These are phyloP conservation scores for Papiliotrema nemorosa DNA, from an alignment of 1,284 basidiomycete species.

Conservation along the genomic window DNA sequence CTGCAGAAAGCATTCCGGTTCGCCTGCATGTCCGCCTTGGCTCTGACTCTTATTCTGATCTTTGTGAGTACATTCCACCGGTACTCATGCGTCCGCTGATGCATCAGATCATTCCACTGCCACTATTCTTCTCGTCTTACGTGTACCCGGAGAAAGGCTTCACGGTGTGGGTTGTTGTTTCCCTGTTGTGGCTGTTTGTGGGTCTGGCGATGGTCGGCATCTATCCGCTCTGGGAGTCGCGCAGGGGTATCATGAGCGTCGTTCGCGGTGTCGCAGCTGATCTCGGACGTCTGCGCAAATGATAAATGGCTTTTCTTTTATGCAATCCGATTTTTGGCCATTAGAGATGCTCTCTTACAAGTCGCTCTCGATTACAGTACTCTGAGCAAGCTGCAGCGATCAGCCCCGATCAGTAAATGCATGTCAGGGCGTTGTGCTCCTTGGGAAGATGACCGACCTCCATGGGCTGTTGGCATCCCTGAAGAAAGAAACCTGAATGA, in stretches of 20 bases:
- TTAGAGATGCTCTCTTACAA: too few relatives aligned
- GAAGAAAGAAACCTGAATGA: too few relatives aligned
- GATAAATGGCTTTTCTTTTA: too few relatives aligned
- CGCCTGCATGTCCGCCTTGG: conserved; percentile 67
- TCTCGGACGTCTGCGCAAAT: too few relatives aligned
- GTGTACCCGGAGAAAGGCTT: conserved; percentile 67
- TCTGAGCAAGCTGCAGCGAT: too few relatives aligned
- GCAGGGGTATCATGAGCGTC: conserved; percentile 62
- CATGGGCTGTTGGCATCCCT: too few relatives aligned
- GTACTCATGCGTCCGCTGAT: background rate
- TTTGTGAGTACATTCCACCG: conserved; percentile 30
- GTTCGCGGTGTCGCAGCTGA: too few relatives aligned
- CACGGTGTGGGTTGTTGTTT: conserved; percentile 61
- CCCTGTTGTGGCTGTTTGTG: conserved; percentile 77
- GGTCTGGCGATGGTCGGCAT: conserved; percentile 71
- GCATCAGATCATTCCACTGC: conserved; percentile 62
- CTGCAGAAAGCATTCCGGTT: conserved; percentile 68
- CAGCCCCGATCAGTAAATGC: too few relatives aligned
- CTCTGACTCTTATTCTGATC: conserved; percentile 51
- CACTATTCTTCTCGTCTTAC: conserved; percentile 74
- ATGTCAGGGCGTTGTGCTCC: too few relatives aligned
- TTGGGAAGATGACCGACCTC: too few relatives aligned
- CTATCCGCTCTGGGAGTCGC: conserved; percentile 81
- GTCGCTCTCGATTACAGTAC: too few relatives aligned
- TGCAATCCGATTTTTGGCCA: too few relatives aligned